These are phyloP conservation scores for Pelargonium nanum DNA, from an alignment of 345 rosid species.

Conservation along the genomic window DNA sequence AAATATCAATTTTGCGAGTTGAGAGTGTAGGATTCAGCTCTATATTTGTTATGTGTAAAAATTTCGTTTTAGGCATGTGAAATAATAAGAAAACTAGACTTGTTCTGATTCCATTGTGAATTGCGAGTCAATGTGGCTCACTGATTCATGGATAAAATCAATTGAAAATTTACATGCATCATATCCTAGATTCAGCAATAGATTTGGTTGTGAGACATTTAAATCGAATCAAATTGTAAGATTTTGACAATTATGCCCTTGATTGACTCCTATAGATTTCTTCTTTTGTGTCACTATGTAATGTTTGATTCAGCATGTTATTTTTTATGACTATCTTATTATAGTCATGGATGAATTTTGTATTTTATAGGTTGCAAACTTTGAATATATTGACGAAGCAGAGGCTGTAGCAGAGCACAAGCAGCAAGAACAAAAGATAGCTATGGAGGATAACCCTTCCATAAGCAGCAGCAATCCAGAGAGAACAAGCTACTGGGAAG, in stretches of 20 bases:
- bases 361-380: slow-evolving; percentile 79
- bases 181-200: too few species aligned
- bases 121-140: not conserved
- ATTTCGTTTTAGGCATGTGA: not conserved
- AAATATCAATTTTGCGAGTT: not conserved
- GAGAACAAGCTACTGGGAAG: slow-evolving; percentile 84
- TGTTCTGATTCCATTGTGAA: not conserved
- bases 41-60: not conserved
- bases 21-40: not conserved
- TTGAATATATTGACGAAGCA: slow-evolving; percentile 80
- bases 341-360: not conserved
- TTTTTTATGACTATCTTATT: not conserved
- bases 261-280: too few species aligned
- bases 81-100: not conserved
- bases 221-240: too few species aligned
- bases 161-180: too few species aligned
- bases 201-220: too few species aligned
- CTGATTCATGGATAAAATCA: too few species aligned
- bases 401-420: slow-evolving; percentile 59
- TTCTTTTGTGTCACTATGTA: not conserved
- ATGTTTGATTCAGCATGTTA: not conserved
- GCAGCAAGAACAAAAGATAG: slow-evolving; percentile 51
- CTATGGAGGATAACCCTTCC: slow-evolving; percentile 44
- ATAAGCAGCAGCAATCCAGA: slow-evolving; percentile 39
- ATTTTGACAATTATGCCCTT: too few species aligned